phyloP scores from a whole-genome alignment of 768 basidiomycete species.

The Lentinula sp. region DNA sequence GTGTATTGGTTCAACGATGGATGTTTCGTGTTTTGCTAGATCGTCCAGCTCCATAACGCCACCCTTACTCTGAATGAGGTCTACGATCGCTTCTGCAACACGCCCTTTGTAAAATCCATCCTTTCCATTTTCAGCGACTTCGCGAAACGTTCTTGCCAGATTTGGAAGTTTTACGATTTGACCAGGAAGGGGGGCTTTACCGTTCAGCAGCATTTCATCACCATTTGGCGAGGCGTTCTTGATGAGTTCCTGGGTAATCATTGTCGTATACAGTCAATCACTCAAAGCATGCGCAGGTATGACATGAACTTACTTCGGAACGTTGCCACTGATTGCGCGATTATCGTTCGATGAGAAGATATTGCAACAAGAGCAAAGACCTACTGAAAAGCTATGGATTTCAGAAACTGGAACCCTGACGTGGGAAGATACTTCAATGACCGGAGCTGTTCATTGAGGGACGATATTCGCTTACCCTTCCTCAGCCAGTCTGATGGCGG shows the following conservation, averaged over 20 bases:
- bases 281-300: too few species aligned
- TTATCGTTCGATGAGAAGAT: not conserved
- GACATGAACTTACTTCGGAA: slow-evolving; percentile 39
- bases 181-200: slow-evolving; percentile 79
- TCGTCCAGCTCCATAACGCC: slow-evolving; percentile 95
- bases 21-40: slow-evolving; percentile 73
- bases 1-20: slow-evolving; percentile 84
- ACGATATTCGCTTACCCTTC: slow-evolving; percentile 56
- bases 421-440: not conserved
- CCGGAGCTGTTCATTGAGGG: not conserved
- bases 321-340: slow-evolving; percentile 38
- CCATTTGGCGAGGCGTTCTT: slow-evolving; percentile 82
- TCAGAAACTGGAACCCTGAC: slow-evolving; percentile 86
- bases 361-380: slow-evolving; percentile 14
- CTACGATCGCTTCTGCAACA: slow-evolving; percentile 83
- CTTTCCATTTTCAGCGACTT: slow-evolving; percentile 75
- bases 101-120: slow-evolving; percentile 93
- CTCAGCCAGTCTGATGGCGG: slow-evolving; percentile 89
- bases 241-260: slow-evolving; percentile 47
- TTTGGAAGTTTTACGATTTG: slow-evolving; percentile 78
- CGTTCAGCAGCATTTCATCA: slow-evolving; percentile 80
- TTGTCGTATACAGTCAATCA: not conserved
- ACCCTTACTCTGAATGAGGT: slow-evolving; percentile 78
- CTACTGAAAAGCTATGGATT: slow-evolving; percentile 56
- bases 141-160: slow-evolving; percentile 79